Evolutionary conservation across 352 stramenopile genomes (phyloP).

Genomic region (Phytophthora ramorum): DNA sequence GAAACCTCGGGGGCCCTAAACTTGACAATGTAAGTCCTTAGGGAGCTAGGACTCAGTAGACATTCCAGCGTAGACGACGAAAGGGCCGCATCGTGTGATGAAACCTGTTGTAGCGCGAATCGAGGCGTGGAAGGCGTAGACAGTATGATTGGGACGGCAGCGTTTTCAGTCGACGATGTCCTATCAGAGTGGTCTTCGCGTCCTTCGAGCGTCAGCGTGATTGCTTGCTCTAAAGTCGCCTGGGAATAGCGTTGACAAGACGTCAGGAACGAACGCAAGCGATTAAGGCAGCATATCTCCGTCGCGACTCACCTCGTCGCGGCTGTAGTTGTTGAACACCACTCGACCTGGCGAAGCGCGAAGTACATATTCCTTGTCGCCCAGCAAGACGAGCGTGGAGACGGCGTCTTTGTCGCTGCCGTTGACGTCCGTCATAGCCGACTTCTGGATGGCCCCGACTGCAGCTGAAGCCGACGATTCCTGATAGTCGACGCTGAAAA

Average conservation of each 20-base stretch:
- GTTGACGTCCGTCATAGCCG: constrained; percentile 3
- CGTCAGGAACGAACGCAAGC: constrained; percentile 11
- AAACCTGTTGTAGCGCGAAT: constrained; percentile 40
- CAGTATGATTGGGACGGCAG: constrained; percentile 50
- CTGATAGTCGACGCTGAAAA: constrained; percentile 21
- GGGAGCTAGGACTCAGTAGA: constrained; percentile 28
- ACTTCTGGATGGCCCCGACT: not conserved
- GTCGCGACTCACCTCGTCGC: constrained; percentile 8
- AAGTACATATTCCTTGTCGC: constrained; percentile 25
- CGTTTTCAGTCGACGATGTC: constrained; percentile 1
- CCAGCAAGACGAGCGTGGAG: constrained; percentile 27
- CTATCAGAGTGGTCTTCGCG: not conserved
- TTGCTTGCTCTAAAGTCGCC: constrained; percentile 10
- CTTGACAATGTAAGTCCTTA: constrained; percentile 39
- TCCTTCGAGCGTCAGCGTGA: constrained; percentile 27
- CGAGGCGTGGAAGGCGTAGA: constrained; percentile 55
- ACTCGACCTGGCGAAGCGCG: constrained; percentile 17
- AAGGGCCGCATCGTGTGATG: not conserved
- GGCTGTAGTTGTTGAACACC: constrained; percentile 23
- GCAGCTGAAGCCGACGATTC: constrained; percentile 1
- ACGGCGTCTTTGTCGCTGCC: constrained; percentile 7
- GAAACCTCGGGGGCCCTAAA: constrained; percentile 43
- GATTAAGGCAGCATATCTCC: not conserved
- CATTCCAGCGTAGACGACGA: constrained; percentile 9
- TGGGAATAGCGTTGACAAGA: constrained; percentile 11